Percentiles rank a stretch among this genome's conserved stretches.
These are phyloP conservation scores for Alternaria rosae DNA, from an alignment of 2,329 filamentous ascomycete genomes.

Conservation along the genomic window DNA sequence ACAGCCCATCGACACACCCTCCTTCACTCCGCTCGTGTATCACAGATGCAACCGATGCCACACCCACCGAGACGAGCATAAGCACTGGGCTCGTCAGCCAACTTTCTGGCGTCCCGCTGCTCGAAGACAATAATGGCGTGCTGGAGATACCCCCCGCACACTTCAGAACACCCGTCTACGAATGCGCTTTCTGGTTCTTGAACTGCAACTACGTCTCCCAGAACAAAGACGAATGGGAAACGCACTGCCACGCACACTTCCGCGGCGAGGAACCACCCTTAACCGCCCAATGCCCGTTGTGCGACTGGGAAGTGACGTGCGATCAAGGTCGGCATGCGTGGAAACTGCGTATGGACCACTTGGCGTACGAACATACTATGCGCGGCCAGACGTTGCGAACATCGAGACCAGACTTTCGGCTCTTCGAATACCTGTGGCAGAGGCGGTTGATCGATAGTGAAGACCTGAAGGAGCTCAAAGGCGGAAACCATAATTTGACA, in stretches of 20 bases:
- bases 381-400: conserved; percentile 33
- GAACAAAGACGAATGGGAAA: conserved; percentile 36
- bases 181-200: conserved; percentile 48
- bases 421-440: conserved; percentile 43
- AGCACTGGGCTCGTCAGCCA: conserved; percentile 34
- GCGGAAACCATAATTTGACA: conserved; percentile 38
- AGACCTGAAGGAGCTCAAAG: conserved; percentile 44
- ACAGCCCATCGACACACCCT: conserved; percentile 25
- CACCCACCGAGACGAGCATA: conserved; percentile 37
- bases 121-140: conserved; percentile 41
- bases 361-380: conserved; percentile 34
- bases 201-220: conserved; percentile 33
- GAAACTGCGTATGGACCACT: conserved; percentile 38
- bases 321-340: conserved; percentile 30
- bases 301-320: conserved; percentile 30
- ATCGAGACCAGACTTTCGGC: conserved; percentile 36
- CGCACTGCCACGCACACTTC: conserved; percentile 45
- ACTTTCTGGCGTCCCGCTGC: conserved; percentile 28
- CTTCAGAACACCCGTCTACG: conserved; percentile 25
- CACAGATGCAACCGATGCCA: conserved; percentile 31
- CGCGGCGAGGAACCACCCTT: conserved; percentile 41
- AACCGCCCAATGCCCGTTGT: conserved; percentile 42
- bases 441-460: conserved; percentile 40
- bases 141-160: conserved; percentile 25
- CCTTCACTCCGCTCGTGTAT: conserved; percentile 37